Base-by-base conservation (phyloP, 805 yeast species). In the Hanseniaspora lindneri region DNA sequence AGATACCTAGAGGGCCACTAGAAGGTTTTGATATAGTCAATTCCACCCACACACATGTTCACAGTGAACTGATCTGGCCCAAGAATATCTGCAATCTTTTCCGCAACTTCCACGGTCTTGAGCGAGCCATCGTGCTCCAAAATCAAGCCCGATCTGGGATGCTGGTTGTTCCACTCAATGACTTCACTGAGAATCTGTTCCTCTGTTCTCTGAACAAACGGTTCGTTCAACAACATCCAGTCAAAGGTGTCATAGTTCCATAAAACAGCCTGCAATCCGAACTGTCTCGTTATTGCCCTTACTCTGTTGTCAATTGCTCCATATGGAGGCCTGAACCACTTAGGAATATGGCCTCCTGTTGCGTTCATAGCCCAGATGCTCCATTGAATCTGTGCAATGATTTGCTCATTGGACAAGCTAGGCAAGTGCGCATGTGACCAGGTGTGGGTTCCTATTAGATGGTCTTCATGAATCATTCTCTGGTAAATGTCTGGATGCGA, bases 351-450 rank as follows among this genome's bases (percentile, higher is more conserved):
- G 24, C 79, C 70, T 0, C 85, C 83, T 0, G 96, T 87, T 1
- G 96, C 96, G 66, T 89, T 88, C 87, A 88, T 84, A 4, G 96
- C 96, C 96, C 96, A 89, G 28, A 86, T 77, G 1, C 94, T 79
- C 98, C 98, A 89, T 63, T 88, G 80, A 33, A 89, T 66, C 61
- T 89, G 95, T 0, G 96, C 95, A 49, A 83, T 77, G 17, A 89
- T 77, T 53, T 84, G 75, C 63, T 86, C 89, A 60, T 87, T 87
- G 21, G 77, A 63, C 49, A 88, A 68, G 1, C 78, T 64, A 1
- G 96, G 96, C 52, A 89, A 71, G 56, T 80, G 84, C 51, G 79
- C 77, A 66, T 89, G 97, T 1, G 87, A 77, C 96, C 96, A 89
- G 0, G 96, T 85, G 61, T 89, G 98, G 0, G 86, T 74, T 1